Evolutionary conservation across 1,284 basidiomycete species (phyloP), one percentile per base, ranked within the genome.

Genomic region (Albatrellus sp.): DNA sequence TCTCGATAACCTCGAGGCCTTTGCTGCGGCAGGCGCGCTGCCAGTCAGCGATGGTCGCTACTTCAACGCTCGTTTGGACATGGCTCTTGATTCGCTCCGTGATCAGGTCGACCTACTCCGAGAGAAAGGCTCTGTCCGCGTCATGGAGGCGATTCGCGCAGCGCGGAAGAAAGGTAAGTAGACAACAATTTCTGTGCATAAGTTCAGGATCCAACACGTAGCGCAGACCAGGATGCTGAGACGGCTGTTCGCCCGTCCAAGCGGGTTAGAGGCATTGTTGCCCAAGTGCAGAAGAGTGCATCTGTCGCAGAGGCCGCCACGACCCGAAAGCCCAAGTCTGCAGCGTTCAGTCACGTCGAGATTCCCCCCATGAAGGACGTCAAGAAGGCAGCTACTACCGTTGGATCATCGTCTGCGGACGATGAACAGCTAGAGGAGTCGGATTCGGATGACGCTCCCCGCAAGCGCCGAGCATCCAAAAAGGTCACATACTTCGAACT

Each of bases 1-100:
- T 58, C 72, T 90, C 47, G 77, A 76, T 10, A 87, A 88, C 55
- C 68, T 90, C 12, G 75, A 79, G 48, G 64, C 75, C 2, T 71
- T 92, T 32, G 76, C 82, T 9, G 86, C 73, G 10, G 75, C 69
- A 5, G 77, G 79, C 2, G 62, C 72, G 14, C 64, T 90, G 33
- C 83, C 86, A 1, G 60, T 65, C 24, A 68, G 70, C 43, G 87
- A 90, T 12, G 89, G 89, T 7, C 77, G 91, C n/a, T 90, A 90
- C 65, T 93, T 93, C 68, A 79, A 84, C 41, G 80, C 84, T 12
- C 74, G 85, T 29, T 66, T 94, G 16, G 76, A 84, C 29, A 70
- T 75, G 17, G 70, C 76, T 14, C 61, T 86, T 40, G 61, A 65
- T 7, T 67, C 72, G 1, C 64, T 94, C 20, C 66, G 68, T 50